Conservation (phyloP, 2,329 filamentous ascomycete species). For the Sporothrix globosa region DNA sequence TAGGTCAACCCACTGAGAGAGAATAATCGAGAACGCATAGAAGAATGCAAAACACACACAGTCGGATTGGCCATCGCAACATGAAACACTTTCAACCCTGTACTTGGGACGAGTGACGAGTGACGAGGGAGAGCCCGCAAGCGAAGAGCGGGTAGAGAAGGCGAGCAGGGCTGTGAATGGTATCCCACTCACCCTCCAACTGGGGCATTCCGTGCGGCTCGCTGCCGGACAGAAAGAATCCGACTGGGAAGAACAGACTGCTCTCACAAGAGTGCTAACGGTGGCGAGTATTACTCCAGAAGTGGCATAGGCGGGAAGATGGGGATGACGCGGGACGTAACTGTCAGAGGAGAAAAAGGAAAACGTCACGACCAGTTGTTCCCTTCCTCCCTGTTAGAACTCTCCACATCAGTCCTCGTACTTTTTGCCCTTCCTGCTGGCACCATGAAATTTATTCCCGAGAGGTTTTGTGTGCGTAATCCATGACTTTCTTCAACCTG, state of each 20-base stretch:
- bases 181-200: not conserved
- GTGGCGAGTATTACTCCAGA: not conserved
- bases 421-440: not conserved
- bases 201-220: constrained; percentile 12
- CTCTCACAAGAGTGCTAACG: not conserved
- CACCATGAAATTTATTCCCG: not conserved
- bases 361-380: not conserved
- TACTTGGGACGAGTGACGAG: constrained; percentile 44
- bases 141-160: constrained; percentile 40
- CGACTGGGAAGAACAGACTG: not conserved
- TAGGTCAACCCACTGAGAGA: constrained; percentile 38
- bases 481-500: not conserved
- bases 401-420: not conserved
- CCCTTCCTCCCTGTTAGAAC: not conserved
- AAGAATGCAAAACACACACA: constrained; percentile 47
- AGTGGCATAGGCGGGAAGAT: not conserved
- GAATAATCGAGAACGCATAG: constrained; percentile 47
- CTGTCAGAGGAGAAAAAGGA: not conserved
- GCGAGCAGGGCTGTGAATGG: not conserved
- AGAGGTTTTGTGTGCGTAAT: not conserved
- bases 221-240: constrained; percentile 17
- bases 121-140: constrained; percentile 38
- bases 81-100: constrained; percentile 53
- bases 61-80: constrained; percentile 47
- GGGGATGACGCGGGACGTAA: not conserved